Evolutionary conservation across 2,329 filamentous ascomycete species (phyloP).

Genomic region (Aspergillus sclerotialis): DNA sequence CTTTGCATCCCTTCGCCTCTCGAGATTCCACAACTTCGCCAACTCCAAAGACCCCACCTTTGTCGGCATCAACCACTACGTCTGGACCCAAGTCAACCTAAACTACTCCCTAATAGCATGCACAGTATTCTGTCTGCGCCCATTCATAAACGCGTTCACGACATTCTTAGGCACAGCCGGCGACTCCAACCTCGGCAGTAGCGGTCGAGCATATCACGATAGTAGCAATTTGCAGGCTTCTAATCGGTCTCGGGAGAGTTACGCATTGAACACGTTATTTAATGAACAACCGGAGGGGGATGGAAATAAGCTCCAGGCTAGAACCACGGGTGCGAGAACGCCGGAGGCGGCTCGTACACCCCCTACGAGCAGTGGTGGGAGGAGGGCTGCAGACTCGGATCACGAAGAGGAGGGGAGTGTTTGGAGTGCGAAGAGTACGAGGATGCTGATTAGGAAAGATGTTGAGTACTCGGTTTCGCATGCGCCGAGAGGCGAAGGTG

Average conservation of each 20-base stretch:
- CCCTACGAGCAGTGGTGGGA: conserved; percentile 1
- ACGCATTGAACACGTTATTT: not conserved
- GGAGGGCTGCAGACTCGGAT: conserved; percentile 1
- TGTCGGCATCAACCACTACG: conserved; percentile 15
- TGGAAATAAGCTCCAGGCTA: not conserved
- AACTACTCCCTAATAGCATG: conserved; percentile 16
- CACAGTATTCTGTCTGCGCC: conserved; percentile 15
- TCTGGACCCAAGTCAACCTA: conserved; percentile 18
- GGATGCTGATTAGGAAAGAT: conserved; percentile 8
- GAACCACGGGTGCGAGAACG: not conserved
- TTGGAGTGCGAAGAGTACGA: conserved; percentile 5
- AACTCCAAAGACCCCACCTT: conserved; percentile 20
- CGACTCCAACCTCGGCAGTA: conserved; percentile 6
- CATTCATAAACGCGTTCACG: conserved; percentile 15
- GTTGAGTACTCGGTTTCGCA: conserved; percentile 5
- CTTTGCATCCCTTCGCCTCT: conserved; percentile 20
- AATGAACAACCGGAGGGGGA: not conserved
- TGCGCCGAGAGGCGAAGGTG: too few relatives aligned
- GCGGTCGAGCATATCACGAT: conserved; percentile 2
- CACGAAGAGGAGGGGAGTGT: conserved; percentile 5
- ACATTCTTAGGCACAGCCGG: conserved; percentile 11
- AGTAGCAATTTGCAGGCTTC: not conserved
- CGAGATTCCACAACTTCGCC: conserved; percentile 15
- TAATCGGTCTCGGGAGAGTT: not conserved
- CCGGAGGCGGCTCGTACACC: not conserved